Conservation (phyloP, 495 filamentous ascomycete species). For the Extremus antarcticus region DNA sequence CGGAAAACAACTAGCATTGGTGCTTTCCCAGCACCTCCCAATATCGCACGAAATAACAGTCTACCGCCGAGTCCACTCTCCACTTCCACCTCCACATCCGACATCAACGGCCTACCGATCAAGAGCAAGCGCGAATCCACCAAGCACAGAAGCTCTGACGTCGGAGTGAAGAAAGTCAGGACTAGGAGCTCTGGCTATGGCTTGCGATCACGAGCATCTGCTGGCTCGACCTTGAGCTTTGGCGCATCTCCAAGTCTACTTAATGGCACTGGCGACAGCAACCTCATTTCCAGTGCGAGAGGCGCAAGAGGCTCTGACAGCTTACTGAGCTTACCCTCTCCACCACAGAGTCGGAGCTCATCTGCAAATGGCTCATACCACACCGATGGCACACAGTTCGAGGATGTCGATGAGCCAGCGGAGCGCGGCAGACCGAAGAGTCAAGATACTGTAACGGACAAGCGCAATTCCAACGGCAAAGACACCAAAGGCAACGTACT, state of each 20-base stretch:
- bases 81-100: conserved; percentile 20
- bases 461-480: conserved; percentile 21
- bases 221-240: conserved; percentile 17
- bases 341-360: conserved; percentile 77
- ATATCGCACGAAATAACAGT: conserved; percentile 42
- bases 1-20: conserved; percentile 83
- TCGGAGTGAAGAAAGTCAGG: conserved; percentile 27
- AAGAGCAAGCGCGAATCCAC: conserved; percentile 14
- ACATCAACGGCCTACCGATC: conserved; percentile 3
- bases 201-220: conserved; percentile 21
- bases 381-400: conserved; percentile 78
- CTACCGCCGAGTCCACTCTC: conserved; percentile 51
- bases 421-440: conserved; percentile 33
- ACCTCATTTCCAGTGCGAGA: conserved; percentile 48
- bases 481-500: conserved; percentile 87
- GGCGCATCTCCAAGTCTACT: conserved; percentile 50
- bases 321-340: conserved; percentile 59
- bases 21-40: conserved; percentile 83
- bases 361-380: conserved; percentile 85
- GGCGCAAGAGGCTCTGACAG: conserved; percentile 57
- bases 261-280: conserved; percentile 66
- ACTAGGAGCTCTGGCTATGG: conserved; percentile 22
- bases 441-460: conserved; percentile 30
- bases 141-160: conserved; percentile 15
- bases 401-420: conserved; percentile 50